Percentiles rank a stretch among this genome's conserved stretches.
phyloP scores from a whole-genome alignment of 768 basidiomycete genomes.

The Cubamyces sp. region DNA sequence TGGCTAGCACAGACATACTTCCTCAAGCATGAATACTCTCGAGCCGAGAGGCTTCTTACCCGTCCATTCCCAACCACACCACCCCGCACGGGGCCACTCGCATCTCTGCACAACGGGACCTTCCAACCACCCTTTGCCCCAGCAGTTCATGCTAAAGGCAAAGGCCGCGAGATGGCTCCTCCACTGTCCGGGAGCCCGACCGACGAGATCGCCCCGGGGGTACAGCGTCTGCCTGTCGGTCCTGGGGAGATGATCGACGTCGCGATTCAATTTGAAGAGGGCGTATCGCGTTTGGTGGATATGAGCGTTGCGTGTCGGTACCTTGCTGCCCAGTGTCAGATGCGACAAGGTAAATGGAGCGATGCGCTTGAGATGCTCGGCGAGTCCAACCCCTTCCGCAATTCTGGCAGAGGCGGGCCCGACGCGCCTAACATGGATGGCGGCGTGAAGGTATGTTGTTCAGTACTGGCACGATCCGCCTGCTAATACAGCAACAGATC shows the following conservation, averaged over 20 bases:
- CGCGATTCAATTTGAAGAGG: slow-evolving; percentile 63
- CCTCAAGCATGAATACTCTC: slow-evolving; percentile 92
- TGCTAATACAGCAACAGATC: slow-evolving; percentile 53
- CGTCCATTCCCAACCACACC: slow-evolving; percentile 72
- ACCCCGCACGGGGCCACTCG: slow-evolving; percentile 35
- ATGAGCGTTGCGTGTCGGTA: slow-evolving; percentile 96
- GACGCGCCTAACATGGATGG: slow-evolving; percentile 84
- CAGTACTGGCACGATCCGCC: background rate
- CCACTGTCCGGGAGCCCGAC: slow-evolving; percentile 6
- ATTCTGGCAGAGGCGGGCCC: slow-evolving; percentile 67
- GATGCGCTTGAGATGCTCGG: slow-evolving; percentile 94
- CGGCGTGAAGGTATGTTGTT: slow-evolving; percentile 79
- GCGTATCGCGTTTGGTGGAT: slow-evolving; percentile 81
- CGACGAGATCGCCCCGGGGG: slow-evolving; percentile 28
- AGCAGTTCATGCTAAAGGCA: slow-evolving; percentile 53
- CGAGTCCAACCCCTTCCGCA: slow-evolving; percentile 86
- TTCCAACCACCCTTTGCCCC: slow-evolving; percentile 30
- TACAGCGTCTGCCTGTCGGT: slow-evolving; percentile 63
- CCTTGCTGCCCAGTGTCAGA: slow-evolving; percentile 94
- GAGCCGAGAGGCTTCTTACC: slow-evolving; percentile 89
- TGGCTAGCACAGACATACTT: slow-evolving; percentile 99
- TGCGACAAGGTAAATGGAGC: slow-evolving; percentile 88
- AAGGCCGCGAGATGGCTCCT: slow-evolving; percentile 53
- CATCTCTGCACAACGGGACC: slow-evolving; percentile 47
- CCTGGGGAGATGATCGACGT: slow-evolving; percentile 73